These are phyloP conservation scores for Auricularia sp. DNA, from an alignment of 768 basidiomycete genomes.

Conservation along the genomic window DNA sequence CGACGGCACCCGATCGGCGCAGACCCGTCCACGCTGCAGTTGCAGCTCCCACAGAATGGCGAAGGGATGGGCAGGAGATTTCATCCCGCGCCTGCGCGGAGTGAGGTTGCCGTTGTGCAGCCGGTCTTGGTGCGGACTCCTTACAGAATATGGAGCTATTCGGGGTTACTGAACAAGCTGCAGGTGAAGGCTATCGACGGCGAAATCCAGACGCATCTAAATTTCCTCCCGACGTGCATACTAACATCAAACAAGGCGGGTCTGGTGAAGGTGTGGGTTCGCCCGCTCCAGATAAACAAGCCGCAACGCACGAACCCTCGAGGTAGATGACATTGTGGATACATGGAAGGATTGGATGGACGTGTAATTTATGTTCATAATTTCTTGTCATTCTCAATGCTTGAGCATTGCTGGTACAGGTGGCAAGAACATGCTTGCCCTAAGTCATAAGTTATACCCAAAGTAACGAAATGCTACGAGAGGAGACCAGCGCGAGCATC, in stretches of 20 bases:
- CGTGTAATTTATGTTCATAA: not conserved
- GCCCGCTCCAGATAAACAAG: conserved; percentile 42
- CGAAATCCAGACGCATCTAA: conserved; percentile 65
- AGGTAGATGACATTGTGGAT: not conserved
- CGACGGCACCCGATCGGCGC: conserved; percentile 39
- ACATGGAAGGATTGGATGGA: not conserved
- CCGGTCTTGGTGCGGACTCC: conserved; percentile 62
- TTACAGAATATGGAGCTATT: not conserved
- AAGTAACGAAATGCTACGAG: not conserved
- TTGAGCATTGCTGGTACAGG: too few relatives aligned
- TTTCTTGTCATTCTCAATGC: too few relatives aligned
- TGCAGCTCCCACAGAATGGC: conserved; percentile 33
- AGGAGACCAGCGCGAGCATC: not conserved
- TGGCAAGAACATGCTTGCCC: too few relatives aligned
- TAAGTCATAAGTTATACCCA: not conserved
- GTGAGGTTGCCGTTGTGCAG: conserved; percentile 83
- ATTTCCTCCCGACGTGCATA: conserved; percentile 69
- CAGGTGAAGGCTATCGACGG: conserved; percentile 76
- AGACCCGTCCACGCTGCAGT: conserved; percentile 49
- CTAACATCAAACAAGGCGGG: conserved; percentile 73
- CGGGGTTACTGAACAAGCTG: not conserved
- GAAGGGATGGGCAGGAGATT: conserved; percentile 37
- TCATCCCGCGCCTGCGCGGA: conserved; percentile 84
- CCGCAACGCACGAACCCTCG: not conserved
- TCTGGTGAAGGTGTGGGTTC: conserved; percentile 75